Evolutionary conservation across 2,329 filamentous ascomycete species (phyloP), one percentile per base, ranked within the genome.

Genomic region (Penicillium sclerotiorum): DNA sequence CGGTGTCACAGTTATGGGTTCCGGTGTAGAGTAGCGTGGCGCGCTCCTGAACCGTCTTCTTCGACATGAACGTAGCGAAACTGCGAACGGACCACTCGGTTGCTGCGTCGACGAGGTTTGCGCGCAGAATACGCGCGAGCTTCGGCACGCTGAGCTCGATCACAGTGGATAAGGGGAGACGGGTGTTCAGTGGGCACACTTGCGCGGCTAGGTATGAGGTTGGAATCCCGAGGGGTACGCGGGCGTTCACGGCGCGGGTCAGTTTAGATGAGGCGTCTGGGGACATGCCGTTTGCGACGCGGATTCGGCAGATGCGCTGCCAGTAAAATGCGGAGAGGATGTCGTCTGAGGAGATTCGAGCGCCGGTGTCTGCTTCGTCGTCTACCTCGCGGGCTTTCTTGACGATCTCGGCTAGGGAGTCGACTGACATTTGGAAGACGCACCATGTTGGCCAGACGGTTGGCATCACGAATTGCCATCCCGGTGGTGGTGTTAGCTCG

Each of bases 1-100:
- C 25, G 25, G 25, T 28, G 6, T 28, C 13, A 9, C 9, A 28
- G 13, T 28, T 13, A 28, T 28, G 25, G 3, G 9, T 28, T 8
- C 25, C 6, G 13, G 25, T 28, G 13, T 28, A 28, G 2, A 28
- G 25, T 8, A 8, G 13, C 25, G 9, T 28, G 9, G 25, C 6
- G 13, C 25, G 25, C 9, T 8, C 25, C 6, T 28, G 9, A 13
- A 13, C 9, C 9, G 25, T 3, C 13, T 27, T 28, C 13, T 13
- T 8, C 13, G 30, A 33, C 7, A 62, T 45, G 12, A 55, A 55
- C 0, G 53, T 62, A 4, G 55, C 58, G 30, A 57, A 62, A 38
- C 49, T 54, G 15, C 55, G 50, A 5, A 58, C 27, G 3, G 53
- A 28, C 7, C 51, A 48, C 5, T 23, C 17, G 1, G 40, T 58